Evolutionary conservation across 192 early-diverging fungal genomes (phyloP).

Genomic region (Geranomyces variabilis): DNA sequence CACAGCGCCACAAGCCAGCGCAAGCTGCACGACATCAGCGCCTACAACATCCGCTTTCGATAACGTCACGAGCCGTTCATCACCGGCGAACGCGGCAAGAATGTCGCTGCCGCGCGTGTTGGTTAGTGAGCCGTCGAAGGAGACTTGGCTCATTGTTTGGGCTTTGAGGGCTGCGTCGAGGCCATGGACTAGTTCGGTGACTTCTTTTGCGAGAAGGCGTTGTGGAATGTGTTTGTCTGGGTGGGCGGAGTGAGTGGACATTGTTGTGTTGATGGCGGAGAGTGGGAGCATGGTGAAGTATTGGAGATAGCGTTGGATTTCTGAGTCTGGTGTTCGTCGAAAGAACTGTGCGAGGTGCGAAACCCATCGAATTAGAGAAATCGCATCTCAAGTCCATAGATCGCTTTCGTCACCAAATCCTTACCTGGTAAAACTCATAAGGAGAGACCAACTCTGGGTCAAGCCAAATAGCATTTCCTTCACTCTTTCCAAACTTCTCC

Average conservation of each 20-base stretch:
- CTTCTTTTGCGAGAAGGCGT: conserved; percentile 74
- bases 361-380: no score
- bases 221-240: conserved; percentile 80
- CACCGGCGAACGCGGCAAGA: conserved; percentile 72
- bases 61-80: conserved; percentile 61
- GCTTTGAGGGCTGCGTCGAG: conserved; percentile 64
- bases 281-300: conserved; percentile 81
- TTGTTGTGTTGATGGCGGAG: conserved; percentile 57
- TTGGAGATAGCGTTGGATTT: conserved; percentile 73
- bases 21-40: conserved; percentile 61
- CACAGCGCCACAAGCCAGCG: conserved; percentile 61
- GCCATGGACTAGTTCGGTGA: conserved; percentile 90
- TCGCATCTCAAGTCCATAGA: not conserved
- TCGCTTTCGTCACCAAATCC: no score
- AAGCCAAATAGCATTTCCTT: conserved; percentile 95
- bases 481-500: conserved; percentile 97
- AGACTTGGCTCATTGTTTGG: conserved; percentile 68
- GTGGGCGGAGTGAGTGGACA: conserved; percentile 61
- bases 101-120: conserved; percentile 59
- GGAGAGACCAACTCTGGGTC: conserved; percentile 74
- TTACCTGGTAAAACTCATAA: conserved; percentile 94
- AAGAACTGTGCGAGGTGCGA: conserved; percentile 77
- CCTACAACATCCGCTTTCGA: conserved; percentile 47
- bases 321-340: conserved; percentile 77
- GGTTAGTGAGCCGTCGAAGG: conserved; percentile 63